Base-by-base conservation (phyloP, 2,329 filamentous ascomycete species). In the Sphaerulina vaccinii region DNA sequence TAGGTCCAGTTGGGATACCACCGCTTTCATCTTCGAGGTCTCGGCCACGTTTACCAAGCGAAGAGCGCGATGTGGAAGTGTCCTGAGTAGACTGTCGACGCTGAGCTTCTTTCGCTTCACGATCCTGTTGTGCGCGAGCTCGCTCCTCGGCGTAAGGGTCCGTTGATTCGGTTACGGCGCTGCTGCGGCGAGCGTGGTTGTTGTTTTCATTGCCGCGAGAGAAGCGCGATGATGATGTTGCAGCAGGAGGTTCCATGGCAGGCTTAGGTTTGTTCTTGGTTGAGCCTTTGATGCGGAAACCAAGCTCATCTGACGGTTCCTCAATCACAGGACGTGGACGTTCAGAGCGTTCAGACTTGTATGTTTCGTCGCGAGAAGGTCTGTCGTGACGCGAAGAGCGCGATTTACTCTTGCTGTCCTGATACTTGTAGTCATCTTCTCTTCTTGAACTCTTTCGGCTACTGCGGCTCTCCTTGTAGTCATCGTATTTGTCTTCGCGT, bases 21-120 rank as follows among this genome's bases (percentile, higher is more conserved):
- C 22, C 22, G 22, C 27, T 13, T 32, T 48, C 45, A 22, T 62
- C 62, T 7, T 64, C 54, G 1, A 43, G 52, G 15, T 63, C 58
- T 10, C 63, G 50, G 11, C 51, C 54, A 27, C 68, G 58, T 63
- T 70, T 68, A 18, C 66, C 75, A 72, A 33, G 71, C 9, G 49
- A 49, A 2, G 51, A 55, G 10, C 54, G 54, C n/a, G n/a, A n/a
- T n/a, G n/a, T n/a, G n/a, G n/a, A n/a, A 3, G 50, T 47, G 69
- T 23, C 78, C 62, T 46, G 76, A 72, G 2, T 74, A 68, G 46
- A 83, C 66, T 37, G 80, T 75, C 38, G 82, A 76, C 69, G 79
- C 68, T 88, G 83, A 83, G 81, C 69, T 41, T 89, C 86, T 62
- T 84, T 85, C 10, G 85, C 73, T 45, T 87, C 73, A 21, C 86